A percentile compares a stretch with the other conserved stretches of the same genome.
phyloP scores from a whole-genome alignment of 2,329 filamentous ascomycete species.

The Leptosphaerulina australis region DNA sequence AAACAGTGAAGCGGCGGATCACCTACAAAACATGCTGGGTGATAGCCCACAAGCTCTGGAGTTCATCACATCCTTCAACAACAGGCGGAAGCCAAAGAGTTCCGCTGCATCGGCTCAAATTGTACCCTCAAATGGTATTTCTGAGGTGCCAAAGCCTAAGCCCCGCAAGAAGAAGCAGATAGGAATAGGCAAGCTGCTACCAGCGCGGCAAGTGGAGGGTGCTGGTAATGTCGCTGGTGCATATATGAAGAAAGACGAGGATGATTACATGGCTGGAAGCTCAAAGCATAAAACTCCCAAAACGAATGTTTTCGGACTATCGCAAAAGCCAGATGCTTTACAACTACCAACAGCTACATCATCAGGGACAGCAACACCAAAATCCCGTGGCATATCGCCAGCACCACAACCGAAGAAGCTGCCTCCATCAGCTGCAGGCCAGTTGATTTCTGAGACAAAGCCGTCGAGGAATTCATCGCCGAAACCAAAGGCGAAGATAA shows the following conservation, averaged over 20 bases:
- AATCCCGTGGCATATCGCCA: slow-evolving; percentile 49
- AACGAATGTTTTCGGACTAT: slow-evolving; percentile 56
- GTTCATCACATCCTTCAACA: slow-evolving; percentile 77
- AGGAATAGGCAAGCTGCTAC: slow-evolving; percentile 47
- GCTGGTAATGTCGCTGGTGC: slow-evolving; percentile 69
- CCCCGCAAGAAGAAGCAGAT: slow-evolving; percentile 52
- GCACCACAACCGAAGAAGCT: slow-evolving; percentile 57
- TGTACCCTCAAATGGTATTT: slow-evolving; percentile 27
- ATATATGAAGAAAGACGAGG: slow-evolving; percentile 76
- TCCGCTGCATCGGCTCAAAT: slow-evolving; percentile 23
- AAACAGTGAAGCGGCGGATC: slow-evolving; percentile 76
- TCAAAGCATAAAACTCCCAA: slow-evolving; percentile 50
- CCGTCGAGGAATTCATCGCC: slow-evolving; percentile 59
- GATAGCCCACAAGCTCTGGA: slow-evolving; percentile 77
- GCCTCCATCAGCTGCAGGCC: slow-evolving; percentile 74
- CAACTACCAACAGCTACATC: slow-evolving; percentile 36
- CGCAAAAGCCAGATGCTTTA: slow-evolving; percentile 58
- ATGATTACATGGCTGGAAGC: slow-evolving; percentile 70
- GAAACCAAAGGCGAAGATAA: slow-evolving; percentile 66
- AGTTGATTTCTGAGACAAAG: slow-evolving; percentile 78
- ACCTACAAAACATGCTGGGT: slow-evolving; percentile 86
- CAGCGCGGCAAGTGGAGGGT: slow-evolving; percentile 59
- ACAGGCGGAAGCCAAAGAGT: slow-evolving; percentile 57
- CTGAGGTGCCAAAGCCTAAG: slow-evolving; percentile 44
- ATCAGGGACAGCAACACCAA: slow-evolving; percentile 43